Evolutionary conservation across 2,329 filamentous ascomycete genomes (phyloP).

Genomic region (Sporothrix sp.): DNA sequence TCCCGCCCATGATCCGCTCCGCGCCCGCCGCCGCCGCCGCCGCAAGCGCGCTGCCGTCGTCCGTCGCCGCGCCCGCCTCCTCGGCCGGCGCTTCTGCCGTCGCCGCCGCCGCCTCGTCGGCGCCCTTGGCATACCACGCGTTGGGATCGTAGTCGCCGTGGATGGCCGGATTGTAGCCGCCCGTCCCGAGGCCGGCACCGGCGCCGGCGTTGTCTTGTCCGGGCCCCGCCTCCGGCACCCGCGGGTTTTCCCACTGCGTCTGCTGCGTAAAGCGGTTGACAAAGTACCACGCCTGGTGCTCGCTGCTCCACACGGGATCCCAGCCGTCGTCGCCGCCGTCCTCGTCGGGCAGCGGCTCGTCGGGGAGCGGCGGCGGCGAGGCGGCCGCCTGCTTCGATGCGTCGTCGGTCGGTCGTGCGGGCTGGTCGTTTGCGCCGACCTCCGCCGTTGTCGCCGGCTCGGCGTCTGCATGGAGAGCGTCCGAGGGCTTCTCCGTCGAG

Average conservation of each 20-base stretch:
- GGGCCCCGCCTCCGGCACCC: conserved; percentile 42
- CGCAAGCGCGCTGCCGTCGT: conserved; percentile 22
- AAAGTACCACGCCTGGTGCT: conserved; percentile 65
- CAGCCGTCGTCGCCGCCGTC: conserved; percentile 57
- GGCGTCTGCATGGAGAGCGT: neutral
- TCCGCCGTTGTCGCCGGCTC: neutral
- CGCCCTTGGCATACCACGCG: conserved; percentile 74
- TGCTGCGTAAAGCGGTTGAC: conserved; percentile 67
- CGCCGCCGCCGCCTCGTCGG: conserved; percentile 12
- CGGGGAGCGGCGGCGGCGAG: conserved; percentile 29
- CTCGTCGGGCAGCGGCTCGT: conserved; percentile 29
- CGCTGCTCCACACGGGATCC: conserved; percentile 67
- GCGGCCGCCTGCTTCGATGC: neutral
- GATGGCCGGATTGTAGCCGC: conserved; percentile 90
- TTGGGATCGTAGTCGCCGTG: conserved; percentile 95
- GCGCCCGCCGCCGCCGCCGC: conserved; percentile 19
- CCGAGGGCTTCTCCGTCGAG: no score
- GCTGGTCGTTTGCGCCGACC: neutral
- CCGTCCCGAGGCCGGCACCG: conserved; percentile 23
- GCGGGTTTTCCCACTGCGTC: conserved; percentile 78
- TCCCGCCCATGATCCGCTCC: conserved; percentile 67
- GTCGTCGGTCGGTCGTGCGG: neutral
- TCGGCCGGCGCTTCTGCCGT: conserved; percentile 21
- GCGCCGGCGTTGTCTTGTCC: conserved; percentile 21
- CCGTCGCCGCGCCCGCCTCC: conserved; percentile 14